Conservation (phyloP, 2,329 filamentous ascomycete genomes). For the Aspergillus transmontanensis region DNA sequence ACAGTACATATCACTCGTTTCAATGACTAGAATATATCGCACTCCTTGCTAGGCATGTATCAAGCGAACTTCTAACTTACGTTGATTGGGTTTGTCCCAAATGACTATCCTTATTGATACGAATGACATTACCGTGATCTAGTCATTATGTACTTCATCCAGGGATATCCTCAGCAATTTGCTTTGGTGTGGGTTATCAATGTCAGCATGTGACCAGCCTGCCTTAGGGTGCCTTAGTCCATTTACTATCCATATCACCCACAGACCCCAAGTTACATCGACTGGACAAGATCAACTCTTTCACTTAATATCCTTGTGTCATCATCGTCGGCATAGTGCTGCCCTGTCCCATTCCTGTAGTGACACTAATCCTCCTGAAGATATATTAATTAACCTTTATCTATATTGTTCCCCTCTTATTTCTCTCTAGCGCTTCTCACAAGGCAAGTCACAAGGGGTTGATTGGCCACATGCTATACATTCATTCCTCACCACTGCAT, state of each 20-base stretch:
- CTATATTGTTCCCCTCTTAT: background rate
- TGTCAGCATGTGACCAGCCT: background rate
- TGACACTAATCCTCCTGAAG: background rate
- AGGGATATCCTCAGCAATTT: too few relatives aligned
- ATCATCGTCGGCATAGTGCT: background rate
- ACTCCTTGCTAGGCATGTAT: background rate
- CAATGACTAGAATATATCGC: background rate
- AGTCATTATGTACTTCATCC: background rate
- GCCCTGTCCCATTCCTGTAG: background rate
- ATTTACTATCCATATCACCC: background rate
- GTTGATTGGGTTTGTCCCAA: too few relatives aligned
- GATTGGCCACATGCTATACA: conserved; percentile 1
- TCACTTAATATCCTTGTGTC: background rate
- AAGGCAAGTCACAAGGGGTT: background rate
- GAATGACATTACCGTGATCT: background rate
- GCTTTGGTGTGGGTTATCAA: background rate
- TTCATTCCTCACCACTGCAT: background rate
- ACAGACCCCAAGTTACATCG: background rate
- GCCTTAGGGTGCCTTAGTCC: background rate
- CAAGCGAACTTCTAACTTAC: background rate
- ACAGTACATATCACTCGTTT: background rate
- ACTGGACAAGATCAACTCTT: background rate
- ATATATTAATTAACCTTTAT: background rate
- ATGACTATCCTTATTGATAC: background rate
- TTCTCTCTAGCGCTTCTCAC: background rate